These are phyloP conservation scores for Trichoderma sp. DNA, from an alignment of 2,329 filamentous ascomycete genomes.

Conservation along the genomic window DNA sequence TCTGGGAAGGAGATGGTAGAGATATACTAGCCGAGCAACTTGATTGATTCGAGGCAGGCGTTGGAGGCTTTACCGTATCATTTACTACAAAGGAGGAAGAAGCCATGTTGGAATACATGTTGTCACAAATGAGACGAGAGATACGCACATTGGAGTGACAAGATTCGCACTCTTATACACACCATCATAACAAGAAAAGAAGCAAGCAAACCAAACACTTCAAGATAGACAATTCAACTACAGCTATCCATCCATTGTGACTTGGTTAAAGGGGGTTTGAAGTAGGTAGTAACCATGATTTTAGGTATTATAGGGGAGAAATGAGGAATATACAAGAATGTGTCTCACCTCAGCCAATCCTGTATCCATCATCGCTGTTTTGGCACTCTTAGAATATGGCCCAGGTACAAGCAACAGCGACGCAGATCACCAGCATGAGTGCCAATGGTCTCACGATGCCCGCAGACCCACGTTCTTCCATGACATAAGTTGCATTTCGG, in stretches of 20 bases:
- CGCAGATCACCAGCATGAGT: slow-evolving; percentile 15
- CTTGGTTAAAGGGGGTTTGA: neutral
- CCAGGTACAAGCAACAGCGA: neutral
- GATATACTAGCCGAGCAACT: neutral
- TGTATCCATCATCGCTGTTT: neutral
- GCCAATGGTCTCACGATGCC: slow-evolving; percentile 23
- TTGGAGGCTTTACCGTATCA: slow-evolving; percentile 6
- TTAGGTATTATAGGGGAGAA: neutral
- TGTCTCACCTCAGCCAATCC: neutral
- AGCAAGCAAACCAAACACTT: neutral
- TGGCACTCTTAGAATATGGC: neutral
- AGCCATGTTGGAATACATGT: slow-evolving; percentile 8
- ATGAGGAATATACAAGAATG: neutral
- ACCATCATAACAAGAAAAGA: neutral
- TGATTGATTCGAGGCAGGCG: slow-evolving; percentile 5
- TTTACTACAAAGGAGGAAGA: neutral
- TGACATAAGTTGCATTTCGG: slow-evolving; percentile 37
- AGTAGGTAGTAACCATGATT: neutral
- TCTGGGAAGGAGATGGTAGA: neutral
- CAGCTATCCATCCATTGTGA: neutral
- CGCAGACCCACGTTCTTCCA: slow-evolving; percentile 31
- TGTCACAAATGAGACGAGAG: neutral
- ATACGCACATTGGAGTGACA: neutral
- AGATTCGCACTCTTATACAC: neutral
- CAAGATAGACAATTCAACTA: neutral